Evolutionary conservation across 169 alveolate genomes (phyloP).

Genomic region (Amoebophrya sp.): DNA sequence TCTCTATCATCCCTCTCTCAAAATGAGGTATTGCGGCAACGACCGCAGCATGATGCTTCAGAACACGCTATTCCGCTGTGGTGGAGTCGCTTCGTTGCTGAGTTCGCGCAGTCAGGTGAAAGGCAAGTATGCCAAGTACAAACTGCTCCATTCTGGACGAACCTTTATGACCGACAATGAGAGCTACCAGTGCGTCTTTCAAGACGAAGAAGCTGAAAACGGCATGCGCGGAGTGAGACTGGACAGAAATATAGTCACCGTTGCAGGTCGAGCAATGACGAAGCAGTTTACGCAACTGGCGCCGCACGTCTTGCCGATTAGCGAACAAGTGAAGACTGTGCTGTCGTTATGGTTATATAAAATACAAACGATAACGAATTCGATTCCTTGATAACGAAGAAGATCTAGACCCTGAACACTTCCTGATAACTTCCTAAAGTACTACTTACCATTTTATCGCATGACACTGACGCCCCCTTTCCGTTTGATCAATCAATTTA

Average conservation of each 20-base stretch:
- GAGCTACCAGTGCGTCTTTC: neutral
- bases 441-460: no score
- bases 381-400: no score
- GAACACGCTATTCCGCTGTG: constrained; percentile 30
- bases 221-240: neutral
- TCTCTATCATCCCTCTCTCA: no score
- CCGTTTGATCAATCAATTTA: no score
- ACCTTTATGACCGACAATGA: constrained; percentile 21
- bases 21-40: constrained; percentile 15
- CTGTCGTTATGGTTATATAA: no score
- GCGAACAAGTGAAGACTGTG: neutral
- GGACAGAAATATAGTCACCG: constrained; percentile 15
- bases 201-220: neutral
- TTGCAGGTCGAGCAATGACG: constrained; percentile 25
- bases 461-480: no score
- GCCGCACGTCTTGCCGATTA: neutral
- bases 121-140: neutral
- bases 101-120: neutral
- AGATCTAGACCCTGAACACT: no score
- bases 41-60: constrained; percentile 17
- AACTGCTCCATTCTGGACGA: neutral
- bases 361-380: no score
- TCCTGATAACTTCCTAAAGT: no score
- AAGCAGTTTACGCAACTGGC: constrained; percentile 21
- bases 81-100: constrained; percentile 14